Evolutionary conservation across 352 stramenopile genomes (phyloP).

Genomic region (Globisporangium irregulare): DNA sequence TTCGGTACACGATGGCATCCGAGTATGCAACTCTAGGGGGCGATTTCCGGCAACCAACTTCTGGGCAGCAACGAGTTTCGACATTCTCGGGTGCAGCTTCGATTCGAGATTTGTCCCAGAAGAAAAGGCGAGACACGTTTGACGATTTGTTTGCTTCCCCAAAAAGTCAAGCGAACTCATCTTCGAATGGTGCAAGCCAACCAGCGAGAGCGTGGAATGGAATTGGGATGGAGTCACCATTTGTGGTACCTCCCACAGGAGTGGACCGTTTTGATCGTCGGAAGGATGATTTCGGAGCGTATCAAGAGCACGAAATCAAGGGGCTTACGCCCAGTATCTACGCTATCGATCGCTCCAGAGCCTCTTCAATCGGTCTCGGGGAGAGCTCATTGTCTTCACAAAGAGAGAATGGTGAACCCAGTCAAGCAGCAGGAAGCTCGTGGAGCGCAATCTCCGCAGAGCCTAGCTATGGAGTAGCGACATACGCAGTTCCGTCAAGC

Average conservation of each 20-base stretch:
- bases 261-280: conserved; percentile 58
- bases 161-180: conserved; percentile 14
- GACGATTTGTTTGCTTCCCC: conserved; percentile 76
- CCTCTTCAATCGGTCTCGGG: conserved; percentile 17
- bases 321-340: conserved; percentile 4
- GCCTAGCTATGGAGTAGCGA: conserved; percentile 26
- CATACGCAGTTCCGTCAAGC: conserved; percentile 44
- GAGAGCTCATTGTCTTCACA: conserved; percentile 7
- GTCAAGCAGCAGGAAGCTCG: conserved; percentile 21
- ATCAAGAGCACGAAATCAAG: neutral
- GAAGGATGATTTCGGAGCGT: conserved; percentile 14
- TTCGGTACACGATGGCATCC: conserved; percentile 37
- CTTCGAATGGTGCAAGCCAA: neutral
- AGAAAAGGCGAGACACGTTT: conserved; percentile 62
- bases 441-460: conserved; percentile 37
- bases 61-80: neutral
- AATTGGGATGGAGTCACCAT: conserved; percentile 6
- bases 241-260: conserved; percentile 21
- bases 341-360: neutral
- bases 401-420: neutral
- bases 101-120: conserved; percentile 6
- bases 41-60: neutral
- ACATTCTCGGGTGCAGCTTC: conserved; percentile 1
- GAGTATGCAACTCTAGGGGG: neutral
- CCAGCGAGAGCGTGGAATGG: conserved; percentile 14